Evolutionary conservation across 352 stramenopile genomes (phyloP).

Genomic region (Phytophthora constricta): DNA sequence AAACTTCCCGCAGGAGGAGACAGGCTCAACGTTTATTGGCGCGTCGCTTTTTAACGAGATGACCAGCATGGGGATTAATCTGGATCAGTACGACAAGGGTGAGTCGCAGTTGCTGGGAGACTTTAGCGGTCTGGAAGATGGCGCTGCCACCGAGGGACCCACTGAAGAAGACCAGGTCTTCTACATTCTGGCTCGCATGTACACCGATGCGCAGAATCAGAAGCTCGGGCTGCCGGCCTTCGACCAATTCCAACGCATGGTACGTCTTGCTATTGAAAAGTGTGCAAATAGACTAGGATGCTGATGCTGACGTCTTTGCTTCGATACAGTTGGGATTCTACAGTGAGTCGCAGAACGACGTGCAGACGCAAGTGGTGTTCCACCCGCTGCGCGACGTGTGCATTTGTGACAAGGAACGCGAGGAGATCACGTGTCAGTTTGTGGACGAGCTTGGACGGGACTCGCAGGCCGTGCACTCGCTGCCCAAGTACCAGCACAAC

Average conservation of each 20-base stretch:
- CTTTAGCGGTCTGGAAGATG: conserved; percentile 45
- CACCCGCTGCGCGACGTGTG: conserved; percentile 64
- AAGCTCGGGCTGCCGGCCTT: conserved; percentile 86
- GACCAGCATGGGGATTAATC: conserved; percentile 77
- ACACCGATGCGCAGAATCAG: conserved; percentile 64
- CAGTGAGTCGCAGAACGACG: conserved; percentile 71
- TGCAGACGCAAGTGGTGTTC: conserved; percentile 82
- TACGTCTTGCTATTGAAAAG: too few species aligned
- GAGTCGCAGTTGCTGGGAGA: conserved; percentile 46
- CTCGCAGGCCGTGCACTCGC: conserved; percentile 76
- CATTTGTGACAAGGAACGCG: conserved; percentile 65
- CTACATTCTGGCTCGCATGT: conserved; percentile 84
- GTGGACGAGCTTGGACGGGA: conserved; percentile 60
- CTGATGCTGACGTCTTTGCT: conserved; percentile 13
- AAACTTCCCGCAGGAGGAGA: conserved; percentile 26
- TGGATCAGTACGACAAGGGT: conserved; percentile 64
- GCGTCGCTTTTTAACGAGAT: conserved; percentile 74
- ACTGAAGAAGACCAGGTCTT: conserved; percentile 80
- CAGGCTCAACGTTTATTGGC: conserved; percentile 38
- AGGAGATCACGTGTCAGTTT: conserved; percentile 75
- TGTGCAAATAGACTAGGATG: too few species aligned
- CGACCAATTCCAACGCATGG: conserved; percentile 84
- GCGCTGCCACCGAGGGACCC: conserved; percentile 3
- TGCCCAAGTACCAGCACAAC: conserved; percentile 88
- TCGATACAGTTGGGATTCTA: conserved; percentile 77